phyloP scores from a whole-genome alignment of 2,329 filamentous ascomycete genomes.

The Epichloe glyceriae region DNA sequence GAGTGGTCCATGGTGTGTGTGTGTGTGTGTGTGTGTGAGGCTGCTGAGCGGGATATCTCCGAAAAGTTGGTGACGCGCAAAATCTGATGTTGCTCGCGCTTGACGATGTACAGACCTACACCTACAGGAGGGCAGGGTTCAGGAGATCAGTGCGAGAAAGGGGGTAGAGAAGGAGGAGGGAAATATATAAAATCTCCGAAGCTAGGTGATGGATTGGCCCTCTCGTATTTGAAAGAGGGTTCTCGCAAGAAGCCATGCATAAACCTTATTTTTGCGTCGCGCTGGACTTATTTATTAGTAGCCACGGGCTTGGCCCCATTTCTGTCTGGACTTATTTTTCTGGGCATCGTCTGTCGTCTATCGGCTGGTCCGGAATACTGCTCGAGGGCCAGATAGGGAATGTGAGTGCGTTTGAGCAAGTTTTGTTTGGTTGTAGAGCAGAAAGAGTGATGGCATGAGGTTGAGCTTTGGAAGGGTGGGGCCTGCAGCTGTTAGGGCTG shows the following conservation, averaged over 20 bases:
- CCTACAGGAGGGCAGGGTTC: not conserved
- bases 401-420: no score
- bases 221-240: not conserved
- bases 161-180: not conserved
- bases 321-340: not conserved
- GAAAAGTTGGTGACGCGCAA: no score
- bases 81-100: not conserved
- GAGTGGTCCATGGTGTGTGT: conserved; percentile 6
- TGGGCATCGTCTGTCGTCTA: no score
- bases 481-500: no score
- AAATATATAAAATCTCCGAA: not conserved
- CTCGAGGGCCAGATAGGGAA: no score
- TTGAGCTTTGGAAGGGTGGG: no score
- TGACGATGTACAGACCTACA: not conserved
- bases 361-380: no score
- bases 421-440: no score
- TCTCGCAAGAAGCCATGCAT: not conserved
- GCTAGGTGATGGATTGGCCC: not conserved
- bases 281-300: no score
- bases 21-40: no score
- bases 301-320: not conserved
- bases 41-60: no score
- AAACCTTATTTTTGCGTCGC: not conserved
- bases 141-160: not conserved
- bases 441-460: no score